phyloP scores from a whole-genome alignment of 768 basidiomycete species.

The Panaeolus cyanescens region DNA sequence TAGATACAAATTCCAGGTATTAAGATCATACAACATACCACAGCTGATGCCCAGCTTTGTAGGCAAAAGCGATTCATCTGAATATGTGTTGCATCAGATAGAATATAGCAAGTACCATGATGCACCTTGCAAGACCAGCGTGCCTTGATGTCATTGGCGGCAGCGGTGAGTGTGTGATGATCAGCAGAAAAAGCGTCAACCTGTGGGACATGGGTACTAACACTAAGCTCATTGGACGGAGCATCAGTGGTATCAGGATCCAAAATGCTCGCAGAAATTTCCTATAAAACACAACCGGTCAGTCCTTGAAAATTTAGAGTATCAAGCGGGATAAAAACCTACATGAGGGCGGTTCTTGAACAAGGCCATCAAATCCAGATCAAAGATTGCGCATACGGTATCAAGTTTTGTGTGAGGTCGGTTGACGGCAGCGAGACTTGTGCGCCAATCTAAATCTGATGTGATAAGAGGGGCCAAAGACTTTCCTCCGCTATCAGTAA shows the following conservation, averaged over 20 bases:
- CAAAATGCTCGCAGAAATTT: too few species aligned
- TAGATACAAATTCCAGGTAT: not conserved
- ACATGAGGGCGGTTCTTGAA: constrained; percentile 1
- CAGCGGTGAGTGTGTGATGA: not conserved
- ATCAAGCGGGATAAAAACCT: too few species aligned
- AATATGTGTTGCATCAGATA: constrained; percentile 1
- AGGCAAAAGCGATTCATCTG: constrained; percentile 1
- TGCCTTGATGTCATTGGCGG: not conserved
- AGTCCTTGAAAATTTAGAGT: too few species aligned
- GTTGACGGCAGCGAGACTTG: not conserved
- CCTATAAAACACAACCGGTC: too few species aligned
- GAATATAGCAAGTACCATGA: not conserved
- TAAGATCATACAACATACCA: not conserved
- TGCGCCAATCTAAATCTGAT: too few species aligned
- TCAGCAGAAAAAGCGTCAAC: not conserved
- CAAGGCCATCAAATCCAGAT: constrained; percentile 8
- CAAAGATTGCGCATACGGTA: constrained; percentile 4
- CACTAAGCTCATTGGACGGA: not conserved
- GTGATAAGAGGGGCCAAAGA: not conserved
- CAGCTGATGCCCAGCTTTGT: not conserved
- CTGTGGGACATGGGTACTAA: constrained; percentile 2
- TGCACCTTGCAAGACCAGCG: not conserved
- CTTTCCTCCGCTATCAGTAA: constrained; percentile 8
- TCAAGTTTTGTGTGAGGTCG: not conserved
- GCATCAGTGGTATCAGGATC: too few species aligned